Evolutionary conservation across 306 rosid genomes (phyloP).

Genomic region (Quercus aquifolioides): DNA sequence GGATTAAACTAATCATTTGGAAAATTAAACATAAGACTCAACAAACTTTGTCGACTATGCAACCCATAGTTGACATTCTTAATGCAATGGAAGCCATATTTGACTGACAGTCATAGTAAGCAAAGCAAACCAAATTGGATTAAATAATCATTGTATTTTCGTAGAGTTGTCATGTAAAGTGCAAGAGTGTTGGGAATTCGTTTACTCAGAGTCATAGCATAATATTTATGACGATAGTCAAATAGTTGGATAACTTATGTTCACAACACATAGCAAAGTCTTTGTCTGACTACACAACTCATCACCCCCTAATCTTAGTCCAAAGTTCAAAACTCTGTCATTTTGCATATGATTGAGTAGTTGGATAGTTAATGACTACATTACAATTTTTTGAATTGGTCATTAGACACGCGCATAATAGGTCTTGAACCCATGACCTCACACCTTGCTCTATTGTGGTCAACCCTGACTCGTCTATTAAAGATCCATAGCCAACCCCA

Average conservation of each 20-base stretch:
- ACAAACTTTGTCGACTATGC: background rate
- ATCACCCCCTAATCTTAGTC: background rate
- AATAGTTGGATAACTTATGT: background rate
- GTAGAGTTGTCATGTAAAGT: background rate
- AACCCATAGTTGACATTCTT: background rate
- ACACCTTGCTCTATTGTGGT: too few relatives aligned
- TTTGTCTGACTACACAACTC: background rate
- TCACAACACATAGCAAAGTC: background rate
- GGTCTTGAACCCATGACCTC: too few relatives aligned
- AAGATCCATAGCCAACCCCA: too few relatives aligned
- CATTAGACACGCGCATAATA: too few relatives aligned
- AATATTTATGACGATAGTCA: background rate
- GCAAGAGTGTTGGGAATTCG: background rate
- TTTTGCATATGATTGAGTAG: background rate
- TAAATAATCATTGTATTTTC: background rate
- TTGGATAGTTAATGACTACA: background rate
- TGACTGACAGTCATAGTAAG: background rate
- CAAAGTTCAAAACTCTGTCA: background rate
- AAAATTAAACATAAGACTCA: background rate
- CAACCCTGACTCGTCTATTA: background rate
- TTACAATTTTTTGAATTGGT: background rate
- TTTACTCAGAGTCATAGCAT: background rate
- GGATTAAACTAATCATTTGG: slow-evolving; percentile 21
- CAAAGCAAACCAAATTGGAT: background rate
- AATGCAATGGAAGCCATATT: background rate